Percentiles rank a stretch among this genome's conserved stretches.
phyloP scores from a whole-genome alignment of 2,329 filamentous ascomycete species.

The Phaeosphaeriaceae sp. region DNA sequence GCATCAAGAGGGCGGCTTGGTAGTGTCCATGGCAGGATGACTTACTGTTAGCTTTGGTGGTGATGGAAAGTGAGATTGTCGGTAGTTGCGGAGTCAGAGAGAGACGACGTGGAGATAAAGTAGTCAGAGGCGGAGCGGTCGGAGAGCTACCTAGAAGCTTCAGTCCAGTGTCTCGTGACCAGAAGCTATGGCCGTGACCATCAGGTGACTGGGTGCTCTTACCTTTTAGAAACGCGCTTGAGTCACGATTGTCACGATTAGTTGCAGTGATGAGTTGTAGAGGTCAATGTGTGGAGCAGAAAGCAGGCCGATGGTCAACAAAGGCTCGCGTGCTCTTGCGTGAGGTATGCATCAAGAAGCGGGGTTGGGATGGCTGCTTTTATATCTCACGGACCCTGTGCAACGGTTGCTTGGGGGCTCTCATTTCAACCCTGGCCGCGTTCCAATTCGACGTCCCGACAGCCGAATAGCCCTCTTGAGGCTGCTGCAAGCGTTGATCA shows the following conservation, averaged over 20 bases:
- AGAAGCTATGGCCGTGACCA: constrained; percentile 36
- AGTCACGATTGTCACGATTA: constrained; percentile 16
- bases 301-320: constrained; percentile 23
- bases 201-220: constrained; percentile 18
- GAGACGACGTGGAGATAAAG: constrained; percentile 30
- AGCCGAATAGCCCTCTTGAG: constrained; percentile 6
- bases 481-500: constrained; percentile 10
- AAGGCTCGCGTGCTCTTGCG: constrained; percentile 19
- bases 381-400: constrained; percentile 14
- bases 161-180: constrained; percentile 44
- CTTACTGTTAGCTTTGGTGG: constrained; percentile 39
- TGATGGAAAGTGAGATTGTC: constrained; percentile 10
- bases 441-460: constrained; percentile 1
- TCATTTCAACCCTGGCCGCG: constrained; percentile 1
- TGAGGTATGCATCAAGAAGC: constrained; percentile 16
- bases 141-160: constrained; percentile 33
- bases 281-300: constrained; percentile 3
- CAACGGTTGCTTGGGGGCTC: constrained; percentile 17
- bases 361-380: constrained; percentile 22
- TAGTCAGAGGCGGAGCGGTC: constrained; percentile 37
- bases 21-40: constrained; percentile 7
- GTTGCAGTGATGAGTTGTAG: constrained; percentile 7
- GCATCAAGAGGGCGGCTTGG: constrained; percentile 1
- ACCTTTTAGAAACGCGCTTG: constrained; percentile 35
- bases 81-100: constrained; percentile 22